Percentiles rank a stretch among this genome's conserved stretches.
Evolutionary conservation across 257 asterid species (phyloP).

Genomic region (Fraxinus excelsior): DNA sequence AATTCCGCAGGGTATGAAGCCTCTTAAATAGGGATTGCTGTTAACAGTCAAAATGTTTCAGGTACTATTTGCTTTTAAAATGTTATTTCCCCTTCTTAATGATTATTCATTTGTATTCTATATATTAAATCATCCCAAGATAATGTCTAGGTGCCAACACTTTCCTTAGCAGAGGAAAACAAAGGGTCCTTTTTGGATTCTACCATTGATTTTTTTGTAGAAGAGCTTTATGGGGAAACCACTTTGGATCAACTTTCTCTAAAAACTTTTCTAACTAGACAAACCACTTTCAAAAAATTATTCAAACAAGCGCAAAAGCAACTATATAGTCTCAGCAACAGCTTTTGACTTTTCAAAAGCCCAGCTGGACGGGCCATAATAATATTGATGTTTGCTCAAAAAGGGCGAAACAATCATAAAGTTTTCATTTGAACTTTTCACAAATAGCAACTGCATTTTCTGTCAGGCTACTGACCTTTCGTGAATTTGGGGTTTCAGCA

Average conservation of each 20-base stretch:
- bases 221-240: too few relatives aligned
- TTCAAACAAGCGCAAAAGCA: too few relatives aligned
- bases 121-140: neutral
- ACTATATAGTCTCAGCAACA: too few relatives aligned
- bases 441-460: neutral
- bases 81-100: slow-evolving; percentile 3
- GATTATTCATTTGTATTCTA: neutral
- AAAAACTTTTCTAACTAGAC: too few relatives aligned
- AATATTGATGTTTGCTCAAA: neutral
- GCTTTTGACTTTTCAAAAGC: too few relatives aligned
- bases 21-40: slow-evolving; percentile 47
- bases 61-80: slow-evolving; percentile 32
- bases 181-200: neutral
- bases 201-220: too few relatives aligned
- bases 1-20: slow-evolving; percentile 51
- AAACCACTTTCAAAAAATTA: too few relatives aligned
- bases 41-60: slow-evolving; percentile 23
- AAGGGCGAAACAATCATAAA: neutral
- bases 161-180: neutral
- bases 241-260: too few relatives aligned
- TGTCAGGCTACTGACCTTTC: slow-evolving; percentile 3
- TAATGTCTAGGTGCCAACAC: neutral
- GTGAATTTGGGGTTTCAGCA: neutral
- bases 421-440: too few relatives aligned
- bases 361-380: neutral